Conservation (phyloP, 345 rosid species). For the Erucastrum elatum region DNA sequence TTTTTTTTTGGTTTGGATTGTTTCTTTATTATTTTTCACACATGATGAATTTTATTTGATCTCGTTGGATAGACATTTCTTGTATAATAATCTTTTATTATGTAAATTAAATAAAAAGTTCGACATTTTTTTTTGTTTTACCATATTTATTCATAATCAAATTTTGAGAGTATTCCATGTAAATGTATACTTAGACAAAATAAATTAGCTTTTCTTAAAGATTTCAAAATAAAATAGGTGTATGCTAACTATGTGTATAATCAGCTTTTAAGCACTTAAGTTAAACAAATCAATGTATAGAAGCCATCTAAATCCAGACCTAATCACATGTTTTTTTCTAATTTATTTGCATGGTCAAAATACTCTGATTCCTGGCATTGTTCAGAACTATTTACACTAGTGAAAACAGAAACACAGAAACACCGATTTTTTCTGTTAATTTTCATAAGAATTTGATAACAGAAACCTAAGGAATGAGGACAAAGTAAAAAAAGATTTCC, state of each 20-base stretch:
- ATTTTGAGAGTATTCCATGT: not conserved
- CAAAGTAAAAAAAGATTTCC: not conserved
- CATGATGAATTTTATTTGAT: not conserved
- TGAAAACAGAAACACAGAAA: not conserved
- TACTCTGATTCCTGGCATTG: not conserved
- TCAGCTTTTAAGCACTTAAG: conserved; percentile 2
- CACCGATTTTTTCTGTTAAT: not conserved
- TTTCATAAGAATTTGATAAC: not conserved
- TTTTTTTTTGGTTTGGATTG: not conserved
- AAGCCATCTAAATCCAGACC: conserved; percentile 7
- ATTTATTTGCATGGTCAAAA: not conserved
- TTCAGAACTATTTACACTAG: not conserved
- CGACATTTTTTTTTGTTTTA: not conserved
- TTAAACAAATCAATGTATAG: not conserved
- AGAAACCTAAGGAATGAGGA: not conserved
- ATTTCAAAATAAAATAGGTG: too few species aligned
- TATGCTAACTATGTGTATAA: not conserved
- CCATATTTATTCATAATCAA: not conserved
- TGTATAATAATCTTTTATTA: not conserved
- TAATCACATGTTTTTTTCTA: not conserved
- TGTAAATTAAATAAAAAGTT: conserved; percentile 23
- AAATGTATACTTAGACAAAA: not conserved
- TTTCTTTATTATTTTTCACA: not conserved
- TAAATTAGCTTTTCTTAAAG: too few species aligned
- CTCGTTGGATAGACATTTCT: not conserved